Evolutionary conservation across 1,139 yeast species (phyloP).

Genomic region (Yamadazyma dendronema): DNA sequence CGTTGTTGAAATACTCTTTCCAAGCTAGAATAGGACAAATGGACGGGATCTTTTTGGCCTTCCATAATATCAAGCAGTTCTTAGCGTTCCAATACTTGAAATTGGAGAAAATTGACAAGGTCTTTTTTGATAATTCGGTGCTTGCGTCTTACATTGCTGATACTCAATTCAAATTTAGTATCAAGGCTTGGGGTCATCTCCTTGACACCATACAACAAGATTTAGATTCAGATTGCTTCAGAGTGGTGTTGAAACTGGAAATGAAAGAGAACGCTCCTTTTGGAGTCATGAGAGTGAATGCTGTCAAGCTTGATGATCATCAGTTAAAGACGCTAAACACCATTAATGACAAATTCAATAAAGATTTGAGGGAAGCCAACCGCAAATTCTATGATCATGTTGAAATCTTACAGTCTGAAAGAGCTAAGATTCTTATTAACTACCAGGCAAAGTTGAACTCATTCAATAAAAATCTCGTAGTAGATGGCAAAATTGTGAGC

Average conservation of each 20-base stretch:
- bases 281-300: constrained; percentile 27
- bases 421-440: background rate
- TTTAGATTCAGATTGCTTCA: constrained; percentile 21
- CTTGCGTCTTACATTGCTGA: constrained; percentile 59
- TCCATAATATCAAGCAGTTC: constrained; percentile 75
- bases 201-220: constrained; percentile 40
- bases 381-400: background rate
- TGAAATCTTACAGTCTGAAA: background rate
- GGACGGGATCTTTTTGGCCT: constrained; percentile 95
- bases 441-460: background rate
- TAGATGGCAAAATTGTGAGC: background rate
- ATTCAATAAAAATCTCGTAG: background rate
- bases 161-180: constrained; percentile 64
- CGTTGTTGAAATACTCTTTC: constrained; percentile 77
- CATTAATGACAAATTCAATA: background rate
- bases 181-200: constrained; percentile 55
- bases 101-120: constrained; percentile 61
- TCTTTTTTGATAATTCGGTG: constrained; percentile 23
- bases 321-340: background rate
- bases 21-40: constrained; percentile 95
- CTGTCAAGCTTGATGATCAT: constrained; percentile 29
- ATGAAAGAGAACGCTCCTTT: constrained; percentile 7
- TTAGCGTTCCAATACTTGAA: constrained; percentile 93
- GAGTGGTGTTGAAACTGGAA: constrained; percentile 24
- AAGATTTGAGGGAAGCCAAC: constrained; percentile 2